These are phyloP conservation scores for Grigorovia jiainica DNA, from an alignment of 805 yeast genomes.

Conservation along the genomic window DNA sequence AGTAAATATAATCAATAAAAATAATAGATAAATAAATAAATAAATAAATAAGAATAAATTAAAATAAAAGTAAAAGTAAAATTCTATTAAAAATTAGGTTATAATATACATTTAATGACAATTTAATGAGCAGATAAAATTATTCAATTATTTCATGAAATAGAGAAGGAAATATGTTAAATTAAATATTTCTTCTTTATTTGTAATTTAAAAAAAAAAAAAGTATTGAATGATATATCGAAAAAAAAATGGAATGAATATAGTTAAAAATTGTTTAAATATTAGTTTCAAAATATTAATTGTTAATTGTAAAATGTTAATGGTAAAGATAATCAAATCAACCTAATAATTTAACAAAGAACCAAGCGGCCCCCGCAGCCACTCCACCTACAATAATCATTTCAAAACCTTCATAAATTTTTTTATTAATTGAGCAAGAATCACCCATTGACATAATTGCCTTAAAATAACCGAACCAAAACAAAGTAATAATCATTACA, in stretches of 20 bases:
- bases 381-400: constrained; percentile 95
- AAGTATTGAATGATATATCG: no score
- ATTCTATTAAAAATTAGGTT: neutral
- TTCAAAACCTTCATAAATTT: constrained; percentile 71
- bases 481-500: constrained; percentile 78
- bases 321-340: no score
- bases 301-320: no score
- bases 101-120: neutral
- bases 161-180: no score
- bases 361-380: constrained; percentile 97
- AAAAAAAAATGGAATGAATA: no score
- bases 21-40: neutral
- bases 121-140: no score
- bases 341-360: constrained; percentile 68
- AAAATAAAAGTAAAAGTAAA: neutral
- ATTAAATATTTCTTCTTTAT: no score
- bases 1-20: neutral
- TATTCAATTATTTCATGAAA: no score
- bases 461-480: constrained; percentile 78
- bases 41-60: neutral
- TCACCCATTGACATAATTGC: constrained; percentile 79
- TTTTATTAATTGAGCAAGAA: constrained; percentile 51
- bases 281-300: no score
- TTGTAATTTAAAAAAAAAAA: no score
- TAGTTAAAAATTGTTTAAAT: no score